These are phyloP conservation scores for Musa beccarii DNA, from an alignment of 176 grass and related monocot genomes.

Conservation along the genomic window DNA sequence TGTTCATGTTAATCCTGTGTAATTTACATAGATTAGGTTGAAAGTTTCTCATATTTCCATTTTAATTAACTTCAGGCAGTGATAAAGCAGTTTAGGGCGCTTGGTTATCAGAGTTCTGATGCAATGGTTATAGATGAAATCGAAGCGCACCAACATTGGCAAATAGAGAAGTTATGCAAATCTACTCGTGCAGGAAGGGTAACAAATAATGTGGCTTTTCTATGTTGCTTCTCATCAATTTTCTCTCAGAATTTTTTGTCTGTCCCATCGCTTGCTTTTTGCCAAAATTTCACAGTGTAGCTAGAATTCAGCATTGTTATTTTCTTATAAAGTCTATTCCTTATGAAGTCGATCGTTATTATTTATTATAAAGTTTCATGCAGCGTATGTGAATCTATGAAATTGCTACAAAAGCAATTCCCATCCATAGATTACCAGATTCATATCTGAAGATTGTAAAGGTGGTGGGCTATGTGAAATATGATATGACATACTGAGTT, in stretches of 20 bases:
- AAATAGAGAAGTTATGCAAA: constrained; percentile 78
- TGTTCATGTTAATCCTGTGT: too few species aligned
- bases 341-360: too few species aligned
- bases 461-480: too few species aligned
- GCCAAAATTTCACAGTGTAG: background rate
- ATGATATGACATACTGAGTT: too few species aligned
- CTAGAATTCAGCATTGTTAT: background rate
- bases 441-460: too few species aligned
- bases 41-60: background rate
- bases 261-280: background rate
- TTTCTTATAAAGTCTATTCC: too few species aligned
- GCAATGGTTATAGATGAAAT: constrained; percentile 77
- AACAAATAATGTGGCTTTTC: constrained; percentile 24
- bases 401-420: too few species aligned
- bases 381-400: too few species aligned
- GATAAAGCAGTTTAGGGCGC: constrained; percentile 89
- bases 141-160: constrained; percentile 81
- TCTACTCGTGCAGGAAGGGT: constrained; percentile 96
- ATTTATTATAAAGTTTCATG: too few species aligned
- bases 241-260: background rate
- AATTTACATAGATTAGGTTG: too few species aligned
- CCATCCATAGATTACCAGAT: too few species aligned
- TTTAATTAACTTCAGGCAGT: constrained; percentile 52
- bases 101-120: constrained; percentile 79
- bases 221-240: background rate